Evolutionary conservation across 805 yeast species (phyloP).

Genomic region (Wickerhamomyces chambardii): DNA sequence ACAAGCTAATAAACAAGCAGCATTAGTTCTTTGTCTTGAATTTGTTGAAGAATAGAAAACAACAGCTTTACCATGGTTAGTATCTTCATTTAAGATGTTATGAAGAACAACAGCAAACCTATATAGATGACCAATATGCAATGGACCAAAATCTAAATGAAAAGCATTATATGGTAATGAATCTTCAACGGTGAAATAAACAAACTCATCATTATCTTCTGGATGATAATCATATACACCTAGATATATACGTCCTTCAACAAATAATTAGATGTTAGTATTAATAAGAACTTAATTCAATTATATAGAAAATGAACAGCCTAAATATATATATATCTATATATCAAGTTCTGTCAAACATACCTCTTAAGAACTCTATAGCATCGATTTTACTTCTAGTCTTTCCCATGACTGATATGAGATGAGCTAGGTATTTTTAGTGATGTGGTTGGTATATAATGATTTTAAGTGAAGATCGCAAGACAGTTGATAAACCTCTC

Average conservation of each 20-base stretch:
- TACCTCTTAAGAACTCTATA: constrained; percentile 29
- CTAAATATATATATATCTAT: constrained; percentile 2
- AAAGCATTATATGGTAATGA: constrained; percentile 90
- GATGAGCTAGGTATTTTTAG: too few species aligned
- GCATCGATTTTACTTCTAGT: constrained; percentile 45
- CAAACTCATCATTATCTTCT: constrained; percentile 62
- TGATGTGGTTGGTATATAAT: too few species aligned
- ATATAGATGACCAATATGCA: constrained; percentile 87
- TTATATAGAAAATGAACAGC: background rate
- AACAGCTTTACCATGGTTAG: constrained; percentile 79
- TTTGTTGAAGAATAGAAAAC: constrained; percentile 83
- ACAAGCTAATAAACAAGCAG: constrained; percentile 90
- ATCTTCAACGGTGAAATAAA: constrained; percentile 88
- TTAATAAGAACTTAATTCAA: constrained; percentile 15
- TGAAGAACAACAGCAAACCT: constrained; percentile 93
- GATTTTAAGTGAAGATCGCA: too few species aligned
- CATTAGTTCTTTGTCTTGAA: constrained; percentile 79
- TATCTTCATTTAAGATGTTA: constrained; percentile 79
- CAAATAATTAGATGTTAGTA: constrained; percentile 10
- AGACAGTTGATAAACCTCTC: too few species aligned
- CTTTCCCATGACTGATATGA: constrained; percentile 33
- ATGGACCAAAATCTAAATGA: constrained; percentile 94
- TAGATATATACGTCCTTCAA: constrained; percentile 70
- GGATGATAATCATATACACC: constrained; percentile 86
- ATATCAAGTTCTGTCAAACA: too few species aligned